Evolutionary conservation across 2,329 filamentous ascomycete genomes (phyloP).

Genomic region (Parascedosporium putredinis): DNA sequence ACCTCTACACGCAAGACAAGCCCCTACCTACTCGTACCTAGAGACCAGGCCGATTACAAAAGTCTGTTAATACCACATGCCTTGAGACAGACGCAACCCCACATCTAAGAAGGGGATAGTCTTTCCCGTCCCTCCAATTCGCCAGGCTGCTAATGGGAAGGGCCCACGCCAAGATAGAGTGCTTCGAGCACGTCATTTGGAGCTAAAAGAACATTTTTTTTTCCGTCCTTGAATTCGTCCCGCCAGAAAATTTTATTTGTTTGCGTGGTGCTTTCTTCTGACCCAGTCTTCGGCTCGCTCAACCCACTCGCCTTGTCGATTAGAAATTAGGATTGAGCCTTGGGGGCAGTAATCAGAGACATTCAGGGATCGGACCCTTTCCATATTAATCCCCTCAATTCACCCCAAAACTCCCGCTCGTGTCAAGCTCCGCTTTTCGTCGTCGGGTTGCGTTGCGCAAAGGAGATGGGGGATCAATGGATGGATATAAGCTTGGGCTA

Average conservation of each 20-base stretch:
- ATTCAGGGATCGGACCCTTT: background rate
- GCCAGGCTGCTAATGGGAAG: background rate
- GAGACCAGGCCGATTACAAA: too few species aligned
- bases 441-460: too few species aligned
- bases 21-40: too few species aligned
- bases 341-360: background rate
- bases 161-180: background rate
- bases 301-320: background rate
- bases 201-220: constrained; percentile 11
- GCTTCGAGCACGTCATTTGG: constrained; percentile 15
- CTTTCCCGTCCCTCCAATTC: constrained; percentile 3
- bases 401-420: background rate
- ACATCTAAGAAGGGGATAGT: background rate
- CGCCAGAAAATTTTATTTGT: constrained; percentile 1
- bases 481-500: too few species aligned
- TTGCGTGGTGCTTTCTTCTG: background rate
- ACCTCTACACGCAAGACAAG: too few species aligned
- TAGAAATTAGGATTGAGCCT: background rate
- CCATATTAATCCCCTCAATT: constrained; percentile 2
- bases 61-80: too few species aligned
- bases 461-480: too few species aligned
- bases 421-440: background rate
- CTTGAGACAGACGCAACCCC: background rate
- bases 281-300: background rate
- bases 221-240: too few species aligned